Base-by-base conservation (phyloP, 2,329 filamentous ascomycete genomes). In the Thielaviopsis ethacetica region DNA sequence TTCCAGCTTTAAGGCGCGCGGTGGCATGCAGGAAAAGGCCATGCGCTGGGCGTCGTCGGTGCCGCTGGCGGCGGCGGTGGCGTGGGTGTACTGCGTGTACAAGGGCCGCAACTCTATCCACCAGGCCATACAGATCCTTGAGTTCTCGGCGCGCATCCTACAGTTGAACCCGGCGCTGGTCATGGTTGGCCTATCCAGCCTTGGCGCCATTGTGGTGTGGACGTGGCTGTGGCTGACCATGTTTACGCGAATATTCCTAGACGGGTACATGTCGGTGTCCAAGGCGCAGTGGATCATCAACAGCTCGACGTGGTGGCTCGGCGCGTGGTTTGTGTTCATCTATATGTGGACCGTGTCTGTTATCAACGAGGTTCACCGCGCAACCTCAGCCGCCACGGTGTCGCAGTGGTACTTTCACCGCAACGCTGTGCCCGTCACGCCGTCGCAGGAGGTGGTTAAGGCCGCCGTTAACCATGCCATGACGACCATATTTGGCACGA, bases 351-450 rank as follows among this genome's bases (percentile, higher is more conserved):
- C 90, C 0, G 76, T 96, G 50, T 86, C 87, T 2, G 82, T 97
- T 60, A 83, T 95, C 68, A 85, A 89, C 60, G 90, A 89, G 19
- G 80, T 97, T 22, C 91, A 98, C 69, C 84, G 93, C 61, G 85
- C 88, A 22, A 93, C 91, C 17, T 95, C 91, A 15, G 91, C 90
- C 24, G 93, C 93, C 12, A 95, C 91, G 0, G 91, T 97, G 24
- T 95, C 89, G 49, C 93, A 98, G 71, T 98, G 93, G 93, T 98
- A 98, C 71, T 98, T 97, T 71, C 91, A 97, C 71, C 88, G 93
- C 63, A 86, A 94, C 65, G 83, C 84, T 4, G 80, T 84, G 12
- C 89, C 91, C 5, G 77, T 85, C 9, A 84, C 90, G 2, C 83
- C 88, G 0, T 91, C 89, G 1, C 77, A 79, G 59, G 85, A 91